Percentiles rank a stretch among this genome's conserved stretches.
phyloP scores from a whole-genome alignment of 2,329 filamentous ascomycete genomes.

The Nemania diffusa region DNA sequence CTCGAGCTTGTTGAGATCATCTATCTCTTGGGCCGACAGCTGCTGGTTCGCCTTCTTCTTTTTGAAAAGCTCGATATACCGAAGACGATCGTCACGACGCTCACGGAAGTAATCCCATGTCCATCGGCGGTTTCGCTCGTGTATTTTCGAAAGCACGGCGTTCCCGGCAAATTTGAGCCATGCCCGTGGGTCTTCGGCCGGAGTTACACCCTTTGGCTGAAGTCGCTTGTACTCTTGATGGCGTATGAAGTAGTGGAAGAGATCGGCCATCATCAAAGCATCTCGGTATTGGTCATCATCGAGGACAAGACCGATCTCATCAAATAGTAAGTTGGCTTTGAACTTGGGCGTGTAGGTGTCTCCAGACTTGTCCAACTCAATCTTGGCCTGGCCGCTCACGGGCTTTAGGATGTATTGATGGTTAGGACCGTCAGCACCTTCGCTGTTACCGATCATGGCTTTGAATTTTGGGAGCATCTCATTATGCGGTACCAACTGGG shows the following conservation, averaged over 20 bases:
- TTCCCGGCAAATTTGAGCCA: constrained; percentile 94
- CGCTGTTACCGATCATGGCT: constrained; percentile 79
- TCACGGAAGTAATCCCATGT: constrained; percentile 97
- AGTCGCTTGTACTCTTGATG: constrained; percentile 97
- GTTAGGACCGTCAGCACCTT: constrained; percentile 62
- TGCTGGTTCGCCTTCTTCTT: constrained; percentile 84
- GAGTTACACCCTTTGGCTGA: constrained; percentile 81
- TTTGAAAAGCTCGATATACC: constrained; percentile 96
- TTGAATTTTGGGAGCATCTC: constrained; percentile 82
- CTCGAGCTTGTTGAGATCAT: constrained; percentile 81
- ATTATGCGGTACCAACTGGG: constrained; percentile 73
- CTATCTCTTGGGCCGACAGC: constrained; percentile 74
- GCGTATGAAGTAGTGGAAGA: constrained; percentile 98
- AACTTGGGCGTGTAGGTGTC: constrained; percentile 82
- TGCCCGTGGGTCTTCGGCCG: constrained; percentile 89
- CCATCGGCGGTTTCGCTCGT: constrained; percentile 92
- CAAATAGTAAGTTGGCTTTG: constrained; percentile 91
- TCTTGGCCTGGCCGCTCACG: constrained; percentile 92
- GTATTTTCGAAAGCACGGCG: constrained; percentile 91
- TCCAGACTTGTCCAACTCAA: constrained; percentile 94
- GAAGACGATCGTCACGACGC: constrained; percentile 85
- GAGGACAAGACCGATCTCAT: constrained; percentile 97
- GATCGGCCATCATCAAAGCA: constrained; percentile 95
- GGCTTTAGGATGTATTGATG: constrained; percentile 97
- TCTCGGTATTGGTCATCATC: constrained; percentile 98